Base-by-base conservation (phyloP, 371 early-diverging fungal genomes). In the Syncephalastrum racemosum region DNA sequence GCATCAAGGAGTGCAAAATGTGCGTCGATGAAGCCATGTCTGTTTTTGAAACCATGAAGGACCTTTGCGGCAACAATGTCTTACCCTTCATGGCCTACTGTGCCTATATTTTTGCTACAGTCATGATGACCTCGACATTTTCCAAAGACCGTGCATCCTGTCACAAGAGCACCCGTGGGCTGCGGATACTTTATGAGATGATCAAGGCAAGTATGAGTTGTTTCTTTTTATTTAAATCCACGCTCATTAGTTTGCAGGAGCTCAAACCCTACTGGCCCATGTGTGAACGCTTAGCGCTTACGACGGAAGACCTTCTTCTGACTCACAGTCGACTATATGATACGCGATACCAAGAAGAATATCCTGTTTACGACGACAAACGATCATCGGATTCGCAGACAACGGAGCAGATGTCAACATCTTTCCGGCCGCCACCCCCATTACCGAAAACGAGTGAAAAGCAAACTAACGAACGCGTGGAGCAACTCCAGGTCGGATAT, bases 71-170 rank as follows among this genome's bases (percentile, higher is more conserved):
- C 6, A 52, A 36, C 40, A 73, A 73, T 40, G 58, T 73, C 0
- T 45, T 68, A 15, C 77, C 77, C 1, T 77, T 69, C 45, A 68
- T 77, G 70, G 67, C 68, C 0, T 77, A 77, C 24, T 61, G 66
- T 15, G 68, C 77, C 15, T 77, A 77, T 25, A 77, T 73, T 14
- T 73, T 73, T 39, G 71, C 77, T 3, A 73, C 77, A 1, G 68
- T 69, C 12, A 50, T 77, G 40, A 77, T 77, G 77, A 77, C 77
- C 1, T 68, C 66, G 4, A 57, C 67, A 2, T 71, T 73, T 50
- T 67, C 77, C 4, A 69, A 69, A 2, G 71, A 68, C 46, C 63
- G 50, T 4, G 62, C 42, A 8, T 59, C 67, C 2, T 70, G 60
- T 48, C 46, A 51, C 12, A 77, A 62, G 22, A 71, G 77, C 48